phyloP scores from a whole-genome alignment of 78 protist genomes.

The Planoprotostelium fungivorum region DNA sequence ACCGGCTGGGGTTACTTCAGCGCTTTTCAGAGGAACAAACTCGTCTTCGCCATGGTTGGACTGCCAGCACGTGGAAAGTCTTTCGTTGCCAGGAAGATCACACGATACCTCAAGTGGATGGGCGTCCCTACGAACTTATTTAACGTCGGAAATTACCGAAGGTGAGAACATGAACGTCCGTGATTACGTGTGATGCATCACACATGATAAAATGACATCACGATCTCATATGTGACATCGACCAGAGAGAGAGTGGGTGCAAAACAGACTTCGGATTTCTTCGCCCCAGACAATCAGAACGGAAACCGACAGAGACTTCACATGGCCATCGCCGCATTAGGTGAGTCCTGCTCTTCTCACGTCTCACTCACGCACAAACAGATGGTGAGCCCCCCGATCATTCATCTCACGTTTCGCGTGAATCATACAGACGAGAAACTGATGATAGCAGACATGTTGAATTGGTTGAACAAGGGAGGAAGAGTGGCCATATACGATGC shows the following conservation, averaged over 20 bases:
- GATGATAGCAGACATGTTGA: constrained; percentile 69
- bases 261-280: constrained; percentile 72
- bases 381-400: no score
- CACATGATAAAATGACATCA: not conserved
- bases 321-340: constrained; percentile 68
- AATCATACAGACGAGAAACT: no score
- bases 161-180: not conserved
- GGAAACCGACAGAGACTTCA: constrained; percentile 66
- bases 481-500: constrained; percentile 81
- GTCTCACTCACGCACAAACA: no score
- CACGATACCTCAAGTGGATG: constrained; percentile 75
- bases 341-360: no score
- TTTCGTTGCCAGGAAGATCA: constrained; percentile 63
- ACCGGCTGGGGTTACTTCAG: not conserved
- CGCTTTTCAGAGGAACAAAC: constrained; percentile 17
- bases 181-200: not conserved
- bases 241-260: constrained; percentile 47
- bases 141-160: constrained; percentile 66
- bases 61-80: constrained; percentile 88
- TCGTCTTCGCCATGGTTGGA: constrained; percentile 80
- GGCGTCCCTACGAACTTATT: constrained; percentile 54
- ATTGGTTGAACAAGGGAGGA: constrained; percentile 58
- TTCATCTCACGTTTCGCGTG: no score
- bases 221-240: not conserved
- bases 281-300: constrained; percentile 67